phyloP scores from a whole-genome alignment of 1,139 yeast genomes.

The Yamadazyma membranifaciens region DNA sequence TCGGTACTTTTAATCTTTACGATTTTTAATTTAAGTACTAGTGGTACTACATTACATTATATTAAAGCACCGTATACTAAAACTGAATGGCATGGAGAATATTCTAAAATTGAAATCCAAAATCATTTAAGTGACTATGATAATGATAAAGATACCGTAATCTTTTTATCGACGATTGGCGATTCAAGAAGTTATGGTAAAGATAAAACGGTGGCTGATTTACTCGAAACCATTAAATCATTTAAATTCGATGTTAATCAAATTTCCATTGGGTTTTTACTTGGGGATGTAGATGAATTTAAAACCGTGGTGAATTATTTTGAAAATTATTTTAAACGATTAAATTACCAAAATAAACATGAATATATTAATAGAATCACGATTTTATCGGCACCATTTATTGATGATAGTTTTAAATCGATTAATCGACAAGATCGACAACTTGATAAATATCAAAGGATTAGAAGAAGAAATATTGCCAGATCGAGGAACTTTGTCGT shows the following conservation, averaged over 20 bases:
- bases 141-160: slow-evolving; percentile 17
- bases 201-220: slow-evolving; percentile 22
- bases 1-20: slow-evolving; percentile 4
- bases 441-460: slow-evolving; percentile 28
- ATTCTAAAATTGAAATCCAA: slow-evolving; percentile 10
- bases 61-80: slow-evolving; percentile 2
- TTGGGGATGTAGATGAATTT: slow-evolving; percentile 27
- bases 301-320: slow-evolving; percentile 18
- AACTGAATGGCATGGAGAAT: slow-evolving; percentile 3
- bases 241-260: slow-evolving; percentile 17
- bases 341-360: slow-evolving; percentile 2
- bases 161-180: slow-evolving; percentile 25
- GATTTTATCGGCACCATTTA: slow-evolving; percentile 31
- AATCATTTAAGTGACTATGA: slow-evolving; percentile 12
- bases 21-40: slow-evolving; percentile 2
- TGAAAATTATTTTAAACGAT: slow-evolving; percentile 12
- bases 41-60: not conserved
- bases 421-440: slow-evolving; percentile 28
- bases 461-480: slow-evolving; percentile 34
- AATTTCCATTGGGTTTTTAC: slow-evolving; percentile 29
- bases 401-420: slow-evolving; percentile 23
- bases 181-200: slow-evolving; percentile 28
- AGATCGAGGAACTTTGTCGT: slow-evolving; percentile 35
- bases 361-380: slow-evolving; percentile 21
- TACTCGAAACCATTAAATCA: slow-evolving; percentile 22